Conservation (phyloP, 768 basidiomycete genomes). For the Suillus fuscotomentosus region DNA sequence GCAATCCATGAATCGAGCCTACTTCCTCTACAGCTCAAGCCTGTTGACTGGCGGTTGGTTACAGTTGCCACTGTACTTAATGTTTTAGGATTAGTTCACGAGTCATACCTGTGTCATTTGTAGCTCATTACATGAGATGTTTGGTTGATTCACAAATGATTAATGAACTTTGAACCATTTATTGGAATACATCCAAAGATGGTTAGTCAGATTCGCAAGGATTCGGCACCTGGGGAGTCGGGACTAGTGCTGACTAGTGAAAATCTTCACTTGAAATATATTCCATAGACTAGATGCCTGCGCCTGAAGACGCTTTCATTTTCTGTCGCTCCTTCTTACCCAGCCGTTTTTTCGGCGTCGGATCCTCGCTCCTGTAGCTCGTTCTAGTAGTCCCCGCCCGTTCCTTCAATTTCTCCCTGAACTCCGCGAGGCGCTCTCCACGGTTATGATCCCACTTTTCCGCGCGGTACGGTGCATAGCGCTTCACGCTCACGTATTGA, state of each 20-base stretch:
- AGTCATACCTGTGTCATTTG: neutral
- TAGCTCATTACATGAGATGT: too few relatives aligned
- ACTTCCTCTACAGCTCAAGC: neutral
- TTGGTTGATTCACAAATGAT: neutral
- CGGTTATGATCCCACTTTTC: constrained; percentile 66
- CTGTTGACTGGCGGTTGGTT: neutral
- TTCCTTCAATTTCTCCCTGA: constrained; percentile 60
- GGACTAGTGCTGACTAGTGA: neutral
- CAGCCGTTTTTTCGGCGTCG: constrained; percentile 55
- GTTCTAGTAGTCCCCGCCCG: constrained; percentile 29
- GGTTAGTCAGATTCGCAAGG: neutral
- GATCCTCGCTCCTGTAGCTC: constrained; percentile 17
- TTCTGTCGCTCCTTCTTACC: constrained; percentile 70
- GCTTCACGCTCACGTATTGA: constrained; percentile 85
- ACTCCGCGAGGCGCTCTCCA: constrained; percentile 64
- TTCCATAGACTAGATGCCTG: neutral
- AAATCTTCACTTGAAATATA: neutral
- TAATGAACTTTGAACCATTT: neutral
- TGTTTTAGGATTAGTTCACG: neutral
- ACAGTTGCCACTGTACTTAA: neutral
- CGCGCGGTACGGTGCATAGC: constrained; percentile 86
- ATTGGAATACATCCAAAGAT: neutral
- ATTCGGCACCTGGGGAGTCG: neutral
- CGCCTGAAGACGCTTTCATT: constrained; percentile 29
- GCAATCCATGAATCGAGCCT: neutral